phyloP scores from a whole-genome alignment of 2,329 filamentous ascomycete genomes.

The Colletotrichum costaricense region DNA sequence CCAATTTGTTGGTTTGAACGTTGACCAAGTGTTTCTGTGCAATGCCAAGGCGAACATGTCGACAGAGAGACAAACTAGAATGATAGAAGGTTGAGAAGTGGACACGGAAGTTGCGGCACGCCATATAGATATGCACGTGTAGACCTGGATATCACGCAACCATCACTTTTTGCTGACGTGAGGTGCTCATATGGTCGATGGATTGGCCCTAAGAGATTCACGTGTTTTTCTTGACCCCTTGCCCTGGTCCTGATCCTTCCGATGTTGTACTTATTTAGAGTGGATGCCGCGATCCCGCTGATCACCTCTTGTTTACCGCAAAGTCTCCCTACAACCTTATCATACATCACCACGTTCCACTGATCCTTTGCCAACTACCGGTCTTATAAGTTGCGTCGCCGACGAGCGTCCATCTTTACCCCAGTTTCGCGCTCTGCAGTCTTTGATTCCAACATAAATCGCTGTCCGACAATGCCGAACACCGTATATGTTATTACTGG shows the following conservation, averaged over 20 bases:
- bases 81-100: too few relatives aligned
- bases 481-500: slow-evolving; percentile 53
- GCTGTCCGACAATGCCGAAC: slow-evolving; percentile 26
- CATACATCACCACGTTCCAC: neutral
- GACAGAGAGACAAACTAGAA: too few relatives aligned
- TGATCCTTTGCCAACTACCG: neutral
- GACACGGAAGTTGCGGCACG: too few relatives aligned
- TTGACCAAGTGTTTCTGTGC: neutral
- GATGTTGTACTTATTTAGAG: slow-evolving; percentile 9
- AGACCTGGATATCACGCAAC: too few relatives aligned
- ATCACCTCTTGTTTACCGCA: neutral
- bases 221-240: neutral
- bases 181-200: neutral
- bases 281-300: neutral
- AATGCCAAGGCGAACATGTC: neutral
- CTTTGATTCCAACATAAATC: neutral
- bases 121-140: too few relatives aligned
- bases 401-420: neutral
- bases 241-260: neutral
- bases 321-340: neutral
- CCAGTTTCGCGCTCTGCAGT: too few relatives aligned
- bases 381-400: neutral
- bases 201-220: slow-evolving; percentile 2
- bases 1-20: slow-evolving; percentile 3
- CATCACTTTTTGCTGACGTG: too few relatives aligned